Conservation (phyloP, 257 asterid species). For the Plectranthus barbatus region DNA sequence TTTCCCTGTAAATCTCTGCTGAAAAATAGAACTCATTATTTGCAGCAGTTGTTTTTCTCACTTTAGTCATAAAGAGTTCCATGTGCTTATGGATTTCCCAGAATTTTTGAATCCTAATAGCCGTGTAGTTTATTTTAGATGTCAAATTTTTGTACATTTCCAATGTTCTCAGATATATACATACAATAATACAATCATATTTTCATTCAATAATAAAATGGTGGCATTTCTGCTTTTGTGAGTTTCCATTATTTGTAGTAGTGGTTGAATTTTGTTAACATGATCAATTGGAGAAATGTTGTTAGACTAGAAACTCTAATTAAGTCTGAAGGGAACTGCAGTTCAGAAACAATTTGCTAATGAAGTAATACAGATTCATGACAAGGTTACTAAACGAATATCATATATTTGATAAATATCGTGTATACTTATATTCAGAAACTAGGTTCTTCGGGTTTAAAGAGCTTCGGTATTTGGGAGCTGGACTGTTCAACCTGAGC, state of each 20-base stretch:
- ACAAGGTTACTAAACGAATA: not conserved
- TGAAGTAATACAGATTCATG: not conserved
- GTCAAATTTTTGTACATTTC: not conserved
- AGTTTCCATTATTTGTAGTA: not conserved
- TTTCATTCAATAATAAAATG: not conserved
- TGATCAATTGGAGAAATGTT: no score
- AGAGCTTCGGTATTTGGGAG: constrained; percentile 55
- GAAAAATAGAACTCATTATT: not conserved
- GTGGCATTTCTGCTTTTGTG: not conserved
- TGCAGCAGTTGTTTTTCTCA: not conserved
- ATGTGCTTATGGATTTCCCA: not conserved
- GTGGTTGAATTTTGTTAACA: not conserved
- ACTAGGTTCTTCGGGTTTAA: constrained; percentile 69
- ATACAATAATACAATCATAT: not conserved
- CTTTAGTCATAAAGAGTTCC: not conserved
- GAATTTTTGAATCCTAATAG: not conserved
- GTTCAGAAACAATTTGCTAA: not conserved
- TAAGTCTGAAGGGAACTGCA: not conserved
- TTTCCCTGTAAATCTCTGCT: not conserved
- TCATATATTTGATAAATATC: not conserved
- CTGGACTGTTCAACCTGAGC: constrained; percentile 28
- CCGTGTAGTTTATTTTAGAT: not conserved
- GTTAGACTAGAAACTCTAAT: no score
- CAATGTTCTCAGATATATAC: not conserved
- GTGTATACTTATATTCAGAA: constrained; percentile 16